Conservation (phyloP, 2,329 filamentous ascomycete species). For the Xylogone sp. region DNA sequence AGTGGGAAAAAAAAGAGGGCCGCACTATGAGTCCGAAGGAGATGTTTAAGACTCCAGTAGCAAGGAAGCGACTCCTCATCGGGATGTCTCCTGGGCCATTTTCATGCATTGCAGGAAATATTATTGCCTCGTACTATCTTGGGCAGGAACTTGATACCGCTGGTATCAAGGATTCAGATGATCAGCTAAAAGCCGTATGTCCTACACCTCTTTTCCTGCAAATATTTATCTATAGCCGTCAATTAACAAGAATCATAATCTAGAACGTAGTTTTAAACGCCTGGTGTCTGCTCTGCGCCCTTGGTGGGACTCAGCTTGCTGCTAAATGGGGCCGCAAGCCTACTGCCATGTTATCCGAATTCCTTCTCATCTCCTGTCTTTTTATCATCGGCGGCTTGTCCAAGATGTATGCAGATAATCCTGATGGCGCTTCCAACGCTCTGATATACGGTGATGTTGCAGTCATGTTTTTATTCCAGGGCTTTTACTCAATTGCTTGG, state of each 20-base stretch:
- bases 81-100: constrained; percentile 32
- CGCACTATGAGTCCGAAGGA: constrained; percentile 19
- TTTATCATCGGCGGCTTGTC: constrained; percentile 49
- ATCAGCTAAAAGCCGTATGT: constrained; percentile 38
- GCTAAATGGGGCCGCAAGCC: constrained; percentile 41
- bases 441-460: constrained; percentile 40
- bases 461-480: constrained; percentile 48
- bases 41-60: constrained; percentile 29
- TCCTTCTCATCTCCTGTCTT: constrained; percentile 37
- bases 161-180: constrained; percentile 38
- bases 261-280: constrained; percentile 46
- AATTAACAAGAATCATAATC: neutral
- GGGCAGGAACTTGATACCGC: constrained; percentile 39
- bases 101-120: constrained; percentile 35
- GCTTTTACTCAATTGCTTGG: constrained; percentile 45
- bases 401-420: constrained; percentile 28
- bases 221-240: neutral
- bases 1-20: constrained; percentile 19
- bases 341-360: constrained; percentile 37
- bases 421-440: constrained; percentile 7
- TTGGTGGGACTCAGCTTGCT: constrained; percentile 39
- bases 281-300: constrained; percentile 39
- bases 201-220: neutral
- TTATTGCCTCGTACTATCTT: constrained; percentile 33
- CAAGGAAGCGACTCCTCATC: constrained; percentile 35